Conservation (phyloP, 2,329 filamentous ascomycete species). For the Monilinia vaccinii-corymbosi region DNA sequence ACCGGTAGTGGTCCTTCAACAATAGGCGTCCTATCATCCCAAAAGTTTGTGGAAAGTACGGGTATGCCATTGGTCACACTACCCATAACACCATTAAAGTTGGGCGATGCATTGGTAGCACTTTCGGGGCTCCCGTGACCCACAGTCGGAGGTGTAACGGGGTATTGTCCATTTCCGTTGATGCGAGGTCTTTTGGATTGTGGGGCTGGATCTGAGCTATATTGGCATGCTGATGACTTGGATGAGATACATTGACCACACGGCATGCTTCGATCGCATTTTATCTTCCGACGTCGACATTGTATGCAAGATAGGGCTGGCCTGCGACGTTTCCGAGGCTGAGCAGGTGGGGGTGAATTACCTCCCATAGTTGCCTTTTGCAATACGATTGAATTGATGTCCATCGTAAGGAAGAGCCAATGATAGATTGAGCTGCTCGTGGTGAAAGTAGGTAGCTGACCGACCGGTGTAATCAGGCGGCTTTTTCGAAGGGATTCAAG, state of each 20-base stretch:
- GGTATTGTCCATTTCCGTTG: neutral
- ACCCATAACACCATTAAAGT: neutral
- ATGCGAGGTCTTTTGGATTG: neutral
- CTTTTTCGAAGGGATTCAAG: neutral
- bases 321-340: slow-evolving; percentile 22
- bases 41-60: neutral
- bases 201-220: slow-evolving; percentile 3
- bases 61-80: neutral
- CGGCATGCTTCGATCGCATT: slow-evolving; percentile 10
- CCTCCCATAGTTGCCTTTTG: neutral
- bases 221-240: slow-evolving; percentile 3
- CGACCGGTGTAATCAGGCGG: neutral
- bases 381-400: slow-evolving; percentile 6
- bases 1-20: neutral
- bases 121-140: neutral
- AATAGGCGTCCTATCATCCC: neutral
- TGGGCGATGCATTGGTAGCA: neutral
- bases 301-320: slow-evolving; percentile 35
- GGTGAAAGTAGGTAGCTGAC: neutral
- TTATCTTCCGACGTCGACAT: slow-evolving; percentile 30
- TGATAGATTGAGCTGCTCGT: neutral
- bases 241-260: slow-evolving; percentile 9
- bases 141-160: neutral
- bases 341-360: slow-evolving; percentile 2
- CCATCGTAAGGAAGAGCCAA: neutral